Evolutionary conservation across 257 asterid species (phyloP).

Genomic region (Leonotis leonurus): DNA sequence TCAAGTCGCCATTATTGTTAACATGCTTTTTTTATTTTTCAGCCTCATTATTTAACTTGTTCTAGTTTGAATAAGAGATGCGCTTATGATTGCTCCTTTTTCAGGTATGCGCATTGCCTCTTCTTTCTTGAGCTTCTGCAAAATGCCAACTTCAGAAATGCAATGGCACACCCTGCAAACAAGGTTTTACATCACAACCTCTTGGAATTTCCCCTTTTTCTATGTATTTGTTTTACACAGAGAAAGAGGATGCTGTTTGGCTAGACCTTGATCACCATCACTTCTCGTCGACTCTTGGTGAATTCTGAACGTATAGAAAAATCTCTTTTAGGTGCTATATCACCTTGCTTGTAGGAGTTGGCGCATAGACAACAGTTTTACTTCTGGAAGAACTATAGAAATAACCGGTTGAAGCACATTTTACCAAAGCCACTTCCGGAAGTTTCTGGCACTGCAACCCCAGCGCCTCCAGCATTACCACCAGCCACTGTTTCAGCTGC

Average conservation of each 20-base stretch:
- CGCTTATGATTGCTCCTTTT: neutral
- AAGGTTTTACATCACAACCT: constrained; percentile 39
- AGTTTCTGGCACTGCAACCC: constrained; percentile 29
- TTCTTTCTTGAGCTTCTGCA: constrained; percentile 90
- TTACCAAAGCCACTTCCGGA: constrained; percentile 82
- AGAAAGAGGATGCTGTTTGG: too few species aligned
- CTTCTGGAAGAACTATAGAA: constrained; percentile 89
- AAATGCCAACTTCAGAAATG: constrained; percentile 70
- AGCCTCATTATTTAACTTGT: too few species aligned
- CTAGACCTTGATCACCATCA: neutral
- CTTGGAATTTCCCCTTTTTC: neutral
- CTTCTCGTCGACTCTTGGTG: neutral
- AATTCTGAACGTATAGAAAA: neutral
- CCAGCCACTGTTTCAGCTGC: constrained; percentile 24
- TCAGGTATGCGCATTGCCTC: constrained; percentile 86
- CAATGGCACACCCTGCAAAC: constrained; percentile 95
- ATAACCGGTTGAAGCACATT: constrained; percentile 89
- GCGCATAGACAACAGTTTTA: constrained; percentile 95
- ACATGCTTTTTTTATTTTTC: too few species aligned
- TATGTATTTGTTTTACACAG: neutral
- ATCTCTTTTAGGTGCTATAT: constrained; percentile 17
- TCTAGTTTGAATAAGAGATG: too few species aligned
- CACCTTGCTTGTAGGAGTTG: constrained; percentile 60
- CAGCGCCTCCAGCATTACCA: constrained; percentile 46
- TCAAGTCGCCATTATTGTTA: too few species aligned